Percentiles rank a stretch among this genome's conserved stretches.
Evolutionary conservation across 1,284 basidiomycete genomes (phyloP).

Genomic region (Cutaneotrichosporon spelunceum): DNA sequence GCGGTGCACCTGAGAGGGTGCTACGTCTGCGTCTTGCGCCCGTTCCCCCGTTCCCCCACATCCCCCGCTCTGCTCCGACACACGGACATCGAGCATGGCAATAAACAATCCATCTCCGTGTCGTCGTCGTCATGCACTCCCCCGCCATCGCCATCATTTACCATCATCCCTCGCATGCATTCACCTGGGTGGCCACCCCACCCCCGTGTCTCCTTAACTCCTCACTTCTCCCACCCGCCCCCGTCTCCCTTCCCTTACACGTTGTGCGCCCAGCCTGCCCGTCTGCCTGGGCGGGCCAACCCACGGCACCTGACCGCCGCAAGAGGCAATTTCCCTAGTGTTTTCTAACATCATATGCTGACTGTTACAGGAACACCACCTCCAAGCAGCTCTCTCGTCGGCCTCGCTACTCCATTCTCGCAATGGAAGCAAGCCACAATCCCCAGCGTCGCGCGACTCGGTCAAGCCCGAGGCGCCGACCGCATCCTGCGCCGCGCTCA

Average conservation of each 20-base stretch:
- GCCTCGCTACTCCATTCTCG: constrained; percentile 46
- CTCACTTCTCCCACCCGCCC: not conserved
- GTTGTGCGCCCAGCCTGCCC: not conserved
- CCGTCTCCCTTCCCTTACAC: not conserved
- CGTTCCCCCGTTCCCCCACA: not conserved
- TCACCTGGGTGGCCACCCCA: not conserved
- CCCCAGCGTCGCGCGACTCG: constrained; percentile 25
- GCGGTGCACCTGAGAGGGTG: constrained; percentile 8
- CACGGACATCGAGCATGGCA: not conserved
- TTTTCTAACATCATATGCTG: constrained; percentile 46
- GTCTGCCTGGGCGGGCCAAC: not conserved
- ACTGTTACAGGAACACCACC: constrained; percentile 75
- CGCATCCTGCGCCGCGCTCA: constrained; percentile 33
- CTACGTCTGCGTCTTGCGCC: not conserved
- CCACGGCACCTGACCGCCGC: not conserved
- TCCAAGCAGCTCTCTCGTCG: constrained; percentile 63
- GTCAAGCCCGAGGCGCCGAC: constrained; percentile 24
- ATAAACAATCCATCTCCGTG: not conserved
- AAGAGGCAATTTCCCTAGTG: constrained; percentile 22
- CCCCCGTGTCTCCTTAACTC: not conserved
- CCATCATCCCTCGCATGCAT: not conserved
- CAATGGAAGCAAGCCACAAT: constrained; percentile 35
- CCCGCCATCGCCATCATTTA: not conserved
- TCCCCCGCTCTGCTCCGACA: not conserved
- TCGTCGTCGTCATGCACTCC: not conserved